A percentile compares a stretch with the other conserved stretches of the same genome.
Evolutionary conservation across 2,329 filamentous ascomycete species (phyloP).

Genomic region (Aspergillus awamori): DNA sequence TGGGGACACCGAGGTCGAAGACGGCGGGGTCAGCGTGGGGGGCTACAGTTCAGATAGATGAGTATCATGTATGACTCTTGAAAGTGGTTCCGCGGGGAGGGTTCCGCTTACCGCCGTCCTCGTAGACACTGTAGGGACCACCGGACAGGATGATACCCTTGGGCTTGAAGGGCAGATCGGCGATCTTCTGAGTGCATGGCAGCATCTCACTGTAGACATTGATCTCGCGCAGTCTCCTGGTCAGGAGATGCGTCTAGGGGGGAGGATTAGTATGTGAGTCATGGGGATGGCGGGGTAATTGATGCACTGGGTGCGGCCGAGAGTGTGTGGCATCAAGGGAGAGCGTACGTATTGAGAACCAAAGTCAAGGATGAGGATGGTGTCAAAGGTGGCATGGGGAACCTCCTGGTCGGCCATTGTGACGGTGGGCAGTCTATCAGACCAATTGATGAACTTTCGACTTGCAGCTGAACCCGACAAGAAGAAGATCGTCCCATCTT

Average conservation of each 20-base stretch:
- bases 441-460: slow-evolving; percentile 5
- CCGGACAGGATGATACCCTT: slow-evolving; percentile 64
- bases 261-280: slow-evolving; percentile 8
- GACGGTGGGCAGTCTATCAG: slow-evolving; percentile 6
- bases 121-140: slow-evolving; percentile 78
- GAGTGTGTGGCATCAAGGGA: neutral
- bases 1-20: slow-evolving; percentile 71
- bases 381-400: slow-evolving; percentile 54
- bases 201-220: slow-evolving; percentile 87
- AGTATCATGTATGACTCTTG: neutral
- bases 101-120: slow-evolving; percentile 53
- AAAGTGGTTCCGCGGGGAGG: neutral
- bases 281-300: neutral
- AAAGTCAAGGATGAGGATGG: slow-evolving; percentile 73
- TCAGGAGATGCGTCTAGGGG: slow-evolving; percentile 22
- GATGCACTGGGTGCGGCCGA: neutral
- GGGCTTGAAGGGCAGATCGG: slow-evolving; percentile 76
- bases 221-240: slow-evolving; percentile 67
- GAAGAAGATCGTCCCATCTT: neutral
- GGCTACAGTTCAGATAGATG: slow-evolving; percentile 41
- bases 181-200: slow-evolving; percentile 79
- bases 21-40: slow-evolving; percentile 80
- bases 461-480: neutral
- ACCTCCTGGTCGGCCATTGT: slow-evolving; percentile 24
- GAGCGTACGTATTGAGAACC: slow-evolving; percentile 43